A percentile compares a stretch with the other conserved stretches of the same genome.
phyloP scores from a whole-genome alignment of 257 asterid genomes.

The Knoxia roxburghii region DNA sequence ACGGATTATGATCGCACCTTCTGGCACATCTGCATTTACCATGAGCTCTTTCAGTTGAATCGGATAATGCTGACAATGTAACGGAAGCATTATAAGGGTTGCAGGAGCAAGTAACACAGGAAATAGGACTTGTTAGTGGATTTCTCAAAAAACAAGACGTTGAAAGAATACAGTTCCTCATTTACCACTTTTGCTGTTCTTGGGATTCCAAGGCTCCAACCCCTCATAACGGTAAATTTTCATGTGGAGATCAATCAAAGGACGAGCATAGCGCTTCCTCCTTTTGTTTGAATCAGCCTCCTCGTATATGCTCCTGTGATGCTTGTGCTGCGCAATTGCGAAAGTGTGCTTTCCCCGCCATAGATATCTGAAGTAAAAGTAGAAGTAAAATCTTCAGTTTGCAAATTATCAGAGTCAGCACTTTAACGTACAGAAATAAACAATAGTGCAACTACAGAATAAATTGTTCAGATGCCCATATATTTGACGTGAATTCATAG shows the following conservation, averaged over 20 bases:
- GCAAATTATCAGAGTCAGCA: not conserved
- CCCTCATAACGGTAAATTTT: slow-evolving; percentile 82
- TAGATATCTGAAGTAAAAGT: slow-evolving; percentile 49
- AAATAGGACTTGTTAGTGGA: slow-evolving; percentile 1
- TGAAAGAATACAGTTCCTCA: not conserved
- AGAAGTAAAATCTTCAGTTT: not conserved
- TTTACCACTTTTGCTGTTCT: slow-evolving; percentile 68
- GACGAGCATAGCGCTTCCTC: slow-evolving; percentile 96
- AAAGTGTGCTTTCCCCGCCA: slow-evolving; percentile 92
- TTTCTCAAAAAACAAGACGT: not conserved
- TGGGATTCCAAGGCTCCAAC: slow-evolving; percentile 77
- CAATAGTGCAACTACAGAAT: not conserved
- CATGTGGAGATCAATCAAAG: slow-evolving; percentile 85
- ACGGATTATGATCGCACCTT: slow-evolving; percentile 93
- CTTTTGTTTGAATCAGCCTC: slow-evolving; percentile 94
- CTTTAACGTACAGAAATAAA: not conserved
- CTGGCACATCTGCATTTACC: slow-evolving; percentile 77
- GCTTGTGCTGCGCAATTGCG: slow-evolving; percentile 96
- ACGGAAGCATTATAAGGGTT: not conserved
- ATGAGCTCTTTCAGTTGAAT: slow-evolving; percentile 6
- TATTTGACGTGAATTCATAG: not conserved
- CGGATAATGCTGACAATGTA: not conserved
- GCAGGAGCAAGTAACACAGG: not conserved
- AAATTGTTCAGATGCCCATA: not conserved
- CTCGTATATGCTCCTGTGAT: slow-evolving; percentile 66